These are phyloP conservation scores for Naganishia kalamii DNA, from an alignment of 768 basidiomycete genomes.

Conservation along the genomic window DNA sequence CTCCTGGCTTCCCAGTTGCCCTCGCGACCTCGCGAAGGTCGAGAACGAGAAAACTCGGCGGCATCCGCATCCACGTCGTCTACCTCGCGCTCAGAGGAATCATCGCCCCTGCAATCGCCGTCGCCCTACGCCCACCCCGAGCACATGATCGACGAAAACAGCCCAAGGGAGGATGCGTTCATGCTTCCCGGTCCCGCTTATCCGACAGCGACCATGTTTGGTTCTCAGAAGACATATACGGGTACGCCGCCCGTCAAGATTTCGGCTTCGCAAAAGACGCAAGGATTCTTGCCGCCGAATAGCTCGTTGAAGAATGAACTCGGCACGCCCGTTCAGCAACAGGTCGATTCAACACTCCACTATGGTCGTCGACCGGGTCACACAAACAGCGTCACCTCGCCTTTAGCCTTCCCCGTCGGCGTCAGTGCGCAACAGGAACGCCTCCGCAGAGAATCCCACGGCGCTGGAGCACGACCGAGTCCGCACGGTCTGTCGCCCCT, in stretches of 20 bases:
- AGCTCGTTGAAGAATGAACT: conserved; percentile 13
- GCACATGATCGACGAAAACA: conserved; percentile 6
- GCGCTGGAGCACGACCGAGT: background rate
- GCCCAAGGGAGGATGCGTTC: conserved; percentile 34
- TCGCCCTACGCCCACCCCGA: conserved; percentile 11
- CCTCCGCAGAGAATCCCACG: conserved; percentile 10
- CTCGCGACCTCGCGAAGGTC: conserved; percentile 20
- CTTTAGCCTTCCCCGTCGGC: conserved; percentile 35
- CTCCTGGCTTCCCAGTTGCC: conserved; percentile 20
- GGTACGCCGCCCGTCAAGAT: conserved; percentile 42
- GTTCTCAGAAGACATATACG: conserved; percentile 11
- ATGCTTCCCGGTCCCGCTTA: conserved; percentile 42
- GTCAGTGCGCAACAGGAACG: background rate
- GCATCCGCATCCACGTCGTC: conserved; percentile 22
- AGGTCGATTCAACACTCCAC: conserved; percentile 40
- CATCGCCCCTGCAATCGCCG: conserved; percentile 19
- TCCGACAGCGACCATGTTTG: conserved; percentile 23
- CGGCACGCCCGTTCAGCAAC: conserved; percentile 19
- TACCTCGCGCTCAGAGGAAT: conserved; percentile 21
- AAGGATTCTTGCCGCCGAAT: conserved; percentile 1
- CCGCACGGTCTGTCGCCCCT: conserved; percentile 13
- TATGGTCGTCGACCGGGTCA: conserved; percentile 42
- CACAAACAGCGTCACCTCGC: conserved; percentile 41
- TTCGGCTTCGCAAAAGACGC: conserved; percentile 23
- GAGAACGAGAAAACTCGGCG: background rate